Base-by-base conservation (phyloP, 441 rosid species). In the Pelargonium citronellum region DNA sequence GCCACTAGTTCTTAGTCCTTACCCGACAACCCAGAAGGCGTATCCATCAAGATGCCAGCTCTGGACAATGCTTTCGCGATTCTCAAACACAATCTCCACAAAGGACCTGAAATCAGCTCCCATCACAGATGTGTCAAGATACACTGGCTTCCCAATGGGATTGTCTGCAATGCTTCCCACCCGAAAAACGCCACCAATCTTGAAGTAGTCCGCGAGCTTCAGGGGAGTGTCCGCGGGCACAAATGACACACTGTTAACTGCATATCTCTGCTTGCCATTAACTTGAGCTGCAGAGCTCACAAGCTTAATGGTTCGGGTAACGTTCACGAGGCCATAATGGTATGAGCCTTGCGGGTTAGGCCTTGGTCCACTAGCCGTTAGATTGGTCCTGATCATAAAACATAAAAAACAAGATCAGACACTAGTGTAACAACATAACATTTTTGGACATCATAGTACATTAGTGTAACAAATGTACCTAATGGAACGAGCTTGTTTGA, bases 401-500 rank as follows among this genome's bases (percentile, higher is more conserved):
- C 34, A 43, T 11, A 71, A 9, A 51, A 44, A 68, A 19, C 5
- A 22, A 67, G 37, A 17, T 27, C 0, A 24, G n/a, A 2, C 8
- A 15, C 3, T 20, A 5, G 7, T 39, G 16, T 12, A 51, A 20
- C 37, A 16, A 16, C 11, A 67, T 30, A 13, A 8, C 12, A 12
- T 22, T 39, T 39, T 7, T 39, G 8, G 9, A 7, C 43, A 39
- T 7, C 1, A 39, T 34, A 39, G 1, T 39, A 39, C 10, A 39
- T 6, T 39, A 15, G 30, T 22, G 39, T 22, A 11, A 24, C 41
- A 11, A 24, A 49, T 39, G 22, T 78, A 90, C 98, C 97, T 89
- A 63, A 95, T 84, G 17, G 96, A 83, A 58, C 96, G 95, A 39
- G 98, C 98, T 80, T 95, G 99, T 77, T 87, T 88, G 65, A 95